Evolutionary conservation across 148 eudicot genomes (phyloP).

Genomic region (Rhododendron williamsianum): DNA sequence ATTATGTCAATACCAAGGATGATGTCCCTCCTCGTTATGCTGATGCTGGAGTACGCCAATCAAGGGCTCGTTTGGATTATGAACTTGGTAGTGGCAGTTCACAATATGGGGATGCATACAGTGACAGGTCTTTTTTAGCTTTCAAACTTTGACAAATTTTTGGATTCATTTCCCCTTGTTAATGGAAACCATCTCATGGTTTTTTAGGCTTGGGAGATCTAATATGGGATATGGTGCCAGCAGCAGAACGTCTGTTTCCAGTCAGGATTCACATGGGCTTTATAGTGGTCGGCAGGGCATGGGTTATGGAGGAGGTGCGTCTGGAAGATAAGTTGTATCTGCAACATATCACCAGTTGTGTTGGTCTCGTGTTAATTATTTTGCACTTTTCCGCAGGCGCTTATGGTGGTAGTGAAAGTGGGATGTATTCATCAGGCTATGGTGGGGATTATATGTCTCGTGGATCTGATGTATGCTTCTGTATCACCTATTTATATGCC

Average conservation of each 20-base stretch:
- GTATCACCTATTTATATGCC: background rate
- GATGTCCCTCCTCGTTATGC: conserved; percentile 76
- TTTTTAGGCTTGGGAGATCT: conserved; percentile 72
- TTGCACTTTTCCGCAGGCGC: conserved; percentile 46
- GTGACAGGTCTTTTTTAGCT: conserved; percentile 56
- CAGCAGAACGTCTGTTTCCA: conserved; percentile 63
- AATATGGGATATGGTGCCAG: conserved; percentile 54
- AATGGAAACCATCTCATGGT: background rate
- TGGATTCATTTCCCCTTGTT: background rate
- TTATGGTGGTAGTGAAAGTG: conserved; percentile 60
- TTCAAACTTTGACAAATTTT: background rate
- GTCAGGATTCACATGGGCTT: conserved; percentile 73
- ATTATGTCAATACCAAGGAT: conserved; percentile 39
- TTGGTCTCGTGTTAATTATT: background rate
- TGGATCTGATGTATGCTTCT: conserved; percentile 68
- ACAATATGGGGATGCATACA: conserved; percentile 67
- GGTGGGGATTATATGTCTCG: conserved; percentile 74
- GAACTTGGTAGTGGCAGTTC: conserved; percentile 63
- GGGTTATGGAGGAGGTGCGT: conserved; percentile 62
- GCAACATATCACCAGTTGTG: background rate
- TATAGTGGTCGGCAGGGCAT: conserved; percentile 81
- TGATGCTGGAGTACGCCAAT: conserved; percentile 69
- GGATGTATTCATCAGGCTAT: conserved; percentile 77
- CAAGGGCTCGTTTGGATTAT: conserved; percentile 90
- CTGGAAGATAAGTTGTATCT: background rate